Evolutionary conservation across 345 rosid species (phyloP), one percentile per base, ranked within the genome.

Genomic region (Eucalyptus erythrocorys): DNA sequence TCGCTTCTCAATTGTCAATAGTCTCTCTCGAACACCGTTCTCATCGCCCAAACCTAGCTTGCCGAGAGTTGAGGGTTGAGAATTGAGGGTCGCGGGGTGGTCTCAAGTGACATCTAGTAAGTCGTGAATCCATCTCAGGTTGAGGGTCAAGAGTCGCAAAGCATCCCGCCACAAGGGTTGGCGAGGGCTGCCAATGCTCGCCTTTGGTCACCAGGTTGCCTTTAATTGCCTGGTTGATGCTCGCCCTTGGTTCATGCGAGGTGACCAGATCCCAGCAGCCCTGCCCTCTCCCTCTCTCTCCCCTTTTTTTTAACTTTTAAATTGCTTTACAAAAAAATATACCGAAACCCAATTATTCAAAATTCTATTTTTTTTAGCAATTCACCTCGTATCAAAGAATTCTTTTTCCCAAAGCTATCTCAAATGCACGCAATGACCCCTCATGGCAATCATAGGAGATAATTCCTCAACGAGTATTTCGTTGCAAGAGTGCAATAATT

Each of bases 181-280:
- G 76, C 37, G 10, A 64, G 76, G 40, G 76, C 8, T 4, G 21
- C 76, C 34, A n/a, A 61, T 0, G 17, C 34, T 61, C 68, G 1
- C 17, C 34, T 61, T 13, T 61, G 34, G 68, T 30, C 34, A 30
- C 68, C 34, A 51, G 55, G 55, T 51, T 51, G 24, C 55, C 55
- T 51, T 51, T 19, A 19, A 51, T 51, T 0, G 0, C 55, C 10
- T 0, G 2, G 34, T 61, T n/a, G 21, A n/a, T 2, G 4, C n/a
- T 64, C 37, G 19, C 40, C 40, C 17, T 16, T 64, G 19, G 76
- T 3, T 64, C 21, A 32, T 64, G 76, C 2, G 21, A n/a, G 76
- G 76, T 64, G 5, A 6, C 21, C 1, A 0, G 1, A 64, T n/a
- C 37, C 40, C 76, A n/a, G 3, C 37, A n/a, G 2, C 76, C 10